phyloP scores from a whole-genome alignment of 1,139 yeast genomes.

The Kodamaea ohmeri region DNA sequence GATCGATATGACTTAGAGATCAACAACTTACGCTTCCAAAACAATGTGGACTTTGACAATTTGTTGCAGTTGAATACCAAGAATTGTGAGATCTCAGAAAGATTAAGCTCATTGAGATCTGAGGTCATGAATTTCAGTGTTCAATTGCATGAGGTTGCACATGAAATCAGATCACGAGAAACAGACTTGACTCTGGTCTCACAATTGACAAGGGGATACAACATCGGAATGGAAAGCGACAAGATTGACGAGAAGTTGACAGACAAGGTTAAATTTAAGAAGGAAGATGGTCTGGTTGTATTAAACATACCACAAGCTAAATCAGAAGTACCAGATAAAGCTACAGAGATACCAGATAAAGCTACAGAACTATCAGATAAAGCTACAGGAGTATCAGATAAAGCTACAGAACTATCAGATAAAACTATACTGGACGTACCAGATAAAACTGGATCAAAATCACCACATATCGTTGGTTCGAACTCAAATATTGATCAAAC shows the following conservation, averaged over 20 bases:
- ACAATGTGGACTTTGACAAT: constrained; percentile 13
- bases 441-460: too few relatives aligned
- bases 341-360: too few relatives aligned
- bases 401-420: too few relatives aligned
- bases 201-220: background rate
- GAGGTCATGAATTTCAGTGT: constrained; percentile 11
- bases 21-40: constrained; percentile 12
- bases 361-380: too few relatives aligned
- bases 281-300: background rate
- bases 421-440: too few relatives aligned
- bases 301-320: background rate
- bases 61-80: constrained; percentile 12
- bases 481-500: too few relatives aligned
- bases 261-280: background rate
- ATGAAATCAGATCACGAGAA: background rate
- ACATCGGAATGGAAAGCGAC: background rate
- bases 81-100: constrained; percentile 12
- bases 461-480: too few relatives aligned
- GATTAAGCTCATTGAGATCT: constrained; percentile 12
- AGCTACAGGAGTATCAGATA: too few relatives aligned
- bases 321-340: too few relatives aligned
- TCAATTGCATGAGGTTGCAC: constrained; percentile 12
- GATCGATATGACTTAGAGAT: constrained; percentile 13
- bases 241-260: background rate
- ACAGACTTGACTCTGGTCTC: background rate